Percentiles rank a stretch among this genome's conserved stretches.
phyloP scores from a whole-genome alignment of 2,329 filamentous ascomycete genomes.

The Paecilomyces sp. region DNA sequence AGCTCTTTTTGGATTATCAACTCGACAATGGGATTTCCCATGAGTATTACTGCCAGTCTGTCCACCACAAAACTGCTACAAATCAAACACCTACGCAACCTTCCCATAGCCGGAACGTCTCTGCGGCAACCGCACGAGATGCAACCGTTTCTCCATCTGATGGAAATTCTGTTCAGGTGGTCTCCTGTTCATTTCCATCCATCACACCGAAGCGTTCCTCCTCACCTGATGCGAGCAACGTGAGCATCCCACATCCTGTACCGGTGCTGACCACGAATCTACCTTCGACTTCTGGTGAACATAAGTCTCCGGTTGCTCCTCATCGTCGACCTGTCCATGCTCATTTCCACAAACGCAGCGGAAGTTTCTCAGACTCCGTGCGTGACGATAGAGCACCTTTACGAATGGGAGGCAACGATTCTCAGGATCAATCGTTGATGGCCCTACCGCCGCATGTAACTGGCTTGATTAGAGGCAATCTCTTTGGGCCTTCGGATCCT shows the following conservation, averaged over 20 bases:
- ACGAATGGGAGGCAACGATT: conserved; percentile 39
- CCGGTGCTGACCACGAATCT: conserved; percentile 27
- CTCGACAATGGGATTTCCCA: neutral
- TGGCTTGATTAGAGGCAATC: conserved; percentile 77
- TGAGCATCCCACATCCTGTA: conserved; percentile 35
- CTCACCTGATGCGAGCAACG: conserved; percentile 18
- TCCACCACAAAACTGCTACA: neutral
- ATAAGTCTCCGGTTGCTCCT: conserved; percentile 18
- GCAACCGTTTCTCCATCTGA: conserved; percentile 32
- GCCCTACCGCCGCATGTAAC: conserved; percentile 65
- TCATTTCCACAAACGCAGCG: conserved; percentile 70
- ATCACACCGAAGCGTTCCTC: conserved; percentile 35
- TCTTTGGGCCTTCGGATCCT: conserved; percentile 74
- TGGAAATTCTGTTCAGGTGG: conserved; percentile 48
- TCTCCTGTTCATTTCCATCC: conserved; percentile 55
- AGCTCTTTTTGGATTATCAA: conserved; percentile 7
- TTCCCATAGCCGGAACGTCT: conserved; percentile 27
- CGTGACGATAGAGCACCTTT: conserved; percentile 57
- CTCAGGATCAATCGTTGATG: conserved; percentile 38
- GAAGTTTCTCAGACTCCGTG: conserved; percentile 78
- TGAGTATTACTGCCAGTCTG: neutral
- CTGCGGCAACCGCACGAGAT: conserved; percentile 26
- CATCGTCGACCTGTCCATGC: conserved; percentile 43
- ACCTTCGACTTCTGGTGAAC: conserved; percentile 19
- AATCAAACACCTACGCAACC: neutral